A percentile compares a stretch with the other conserved stretches of the same genome.
Evolutionary conservation across 441 rosid genomes (phyloP).

Genomic region (Theobroma grandiflorum): DNA sequence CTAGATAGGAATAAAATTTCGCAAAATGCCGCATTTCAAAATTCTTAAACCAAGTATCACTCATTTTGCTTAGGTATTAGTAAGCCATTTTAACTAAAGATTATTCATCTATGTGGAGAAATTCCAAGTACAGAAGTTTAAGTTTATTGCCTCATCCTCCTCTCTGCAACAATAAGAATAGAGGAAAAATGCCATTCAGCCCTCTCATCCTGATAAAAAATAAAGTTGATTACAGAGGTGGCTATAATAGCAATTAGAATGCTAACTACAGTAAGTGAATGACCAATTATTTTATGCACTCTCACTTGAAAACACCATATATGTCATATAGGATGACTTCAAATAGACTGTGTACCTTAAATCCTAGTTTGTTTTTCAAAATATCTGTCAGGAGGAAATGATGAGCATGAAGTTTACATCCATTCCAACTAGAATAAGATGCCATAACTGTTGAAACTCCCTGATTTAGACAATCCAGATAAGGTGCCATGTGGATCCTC

Average conservation of each 20-base stretch:
- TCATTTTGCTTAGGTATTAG: background rate
- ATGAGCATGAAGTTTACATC: conserved; percentile 62
- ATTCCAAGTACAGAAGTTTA: background rate
- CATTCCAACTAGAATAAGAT: conserved; percentile 93
- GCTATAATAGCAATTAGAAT: background rate
- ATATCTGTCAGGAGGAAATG: conserved; percentile 76
- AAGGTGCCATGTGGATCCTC: conserved; percentile 79
- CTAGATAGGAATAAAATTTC: background rate
- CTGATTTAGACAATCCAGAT: conserved; percentile 72
- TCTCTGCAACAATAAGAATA: background rate
- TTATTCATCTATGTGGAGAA: background rate
- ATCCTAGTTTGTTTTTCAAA: conserved; percentile 80
- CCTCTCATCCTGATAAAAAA: background rate
- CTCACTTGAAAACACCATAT: conserved; percentile 17
- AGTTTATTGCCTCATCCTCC: background rate
- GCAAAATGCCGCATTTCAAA: background rate
- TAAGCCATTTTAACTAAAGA: background rate
- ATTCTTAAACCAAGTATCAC: background rate
- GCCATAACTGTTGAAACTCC: conserved; percentile 95
- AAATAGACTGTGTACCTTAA: conserved; percentile 59
- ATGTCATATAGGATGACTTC: conserved; percentile 8
- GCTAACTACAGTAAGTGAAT: conserved; percentile 1
- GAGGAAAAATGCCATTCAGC: background rate
- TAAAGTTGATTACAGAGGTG: background rate
- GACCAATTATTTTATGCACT: background rate